phyloP scores from a whole-genome alignment of 2,329 filamentous ascomycete genomes.

The Alternaria sp. region DNA sequence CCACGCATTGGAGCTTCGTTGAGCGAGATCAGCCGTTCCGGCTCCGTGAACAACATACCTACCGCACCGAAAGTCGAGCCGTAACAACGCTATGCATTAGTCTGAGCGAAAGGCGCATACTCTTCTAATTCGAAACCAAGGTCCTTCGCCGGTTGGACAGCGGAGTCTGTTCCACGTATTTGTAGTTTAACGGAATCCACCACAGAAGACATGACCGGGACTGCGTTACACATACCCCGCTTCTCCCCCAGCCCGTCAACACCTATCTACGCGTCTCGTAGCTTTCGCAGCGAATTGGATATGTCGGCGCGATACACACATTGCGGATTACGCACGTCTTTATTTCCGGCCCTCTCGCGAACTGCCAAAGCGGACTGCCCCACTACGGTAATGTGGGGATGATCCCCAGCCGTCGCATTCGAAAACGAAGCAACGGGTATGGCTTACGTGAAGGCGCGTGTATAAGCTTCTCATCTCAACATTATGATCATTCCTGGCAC shows the following conservation, averaged over 20 bases:
- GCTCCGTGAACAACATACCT: accelerated
- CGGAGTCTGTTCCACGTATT: not conserved
- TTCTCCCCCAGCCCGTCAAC: not conserved
- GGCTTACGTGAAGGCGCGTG: not conserved
- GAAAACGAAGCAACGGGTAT: not conserved
- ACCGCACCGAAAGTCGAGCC: not conserved
- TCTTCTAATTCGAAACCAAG: not conserved
- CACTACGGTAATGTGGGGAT: not conserved
- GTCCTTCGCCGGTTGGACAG: not conserved
- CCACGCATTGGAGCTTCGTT: not conserved
- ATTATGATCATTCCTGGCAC: not conserved
- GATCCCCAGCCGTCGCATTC: no score
- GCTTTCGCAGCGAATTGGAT: not conserved
- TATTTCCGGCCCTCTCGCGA: not conserved
- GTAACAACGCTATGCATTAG: not conserved
- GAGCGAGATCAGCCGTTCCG: not conserved
- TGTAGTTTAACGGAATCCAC: not conserved
- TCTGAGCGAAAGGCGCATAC: not conserved
- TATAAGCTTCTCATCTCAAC: not conserved
- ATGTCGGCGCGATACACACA: not conserved
- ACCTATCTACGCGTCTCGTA: not conserved
- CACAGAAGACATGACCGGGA: not conserved
- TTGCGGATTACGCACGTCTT: not conserved
- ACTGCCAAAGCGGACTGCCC: not conserved
- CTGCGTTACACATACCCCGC: not conserved